Evolutionary conservation across 2,329 filamentous ascomycete species (phyloP).

Genomic region (Bipolaris sorokiniana): DNA sequence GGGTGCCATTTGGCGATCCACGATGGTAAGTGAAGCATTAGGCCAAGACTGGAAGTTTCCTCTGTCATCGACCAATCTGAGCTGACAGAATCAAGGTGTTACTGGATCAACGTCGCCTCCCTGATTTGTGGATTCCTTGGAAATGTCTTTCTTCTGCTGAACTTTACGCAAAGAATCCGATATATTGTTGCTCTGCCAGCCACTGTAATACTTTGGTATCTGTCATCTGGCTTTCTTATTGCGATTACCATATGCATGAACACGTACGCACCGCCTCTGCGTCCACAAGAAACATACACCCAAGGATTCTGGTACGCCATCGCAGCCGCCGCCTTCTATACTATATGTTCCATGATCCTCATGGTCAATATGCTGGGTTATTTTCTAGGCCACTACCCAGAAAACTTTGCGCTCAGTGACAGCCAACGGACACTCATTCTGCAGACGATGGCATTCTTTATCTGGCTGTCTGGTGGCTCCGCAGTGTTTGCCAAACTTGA

Average conservation of each 20-base stretch:
- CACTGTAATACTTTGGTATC: constrained; percentile 80
- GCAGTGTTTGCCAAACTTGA: constrained; percentile 76
- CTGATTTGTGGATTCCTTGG: constrained; percentile 76
- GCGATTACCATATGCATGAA: constrained; percentile 71
- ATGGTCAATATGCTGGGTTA: constrained; percentile 82
- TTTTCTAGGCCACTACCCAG: constrained; percentile 73
- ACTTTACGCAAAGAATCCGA: constrained; percentile 80
- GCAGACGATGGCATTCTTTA: constrained; percentile 84
- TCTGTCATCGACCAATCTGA: no score
- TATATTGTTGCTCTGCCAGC: constrained; percentile 83
- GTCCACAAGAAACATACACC: constrained; percentile 65
- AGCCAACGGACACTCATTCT: constrained; percentile 88
- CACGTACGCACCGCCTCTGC: constrained; percentile 60
- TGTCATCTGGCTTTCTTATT: constrained; percentile 68
- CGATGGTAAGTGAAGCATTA: constrained; percentile 61
- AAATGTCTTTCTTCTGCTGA: constrained; percentile 82
- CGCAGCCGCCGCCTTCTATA: constrained; percentile 79
- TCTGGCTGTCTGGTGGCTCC: constrained; percentile 80
- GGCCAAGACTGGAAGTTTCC: not conserved
- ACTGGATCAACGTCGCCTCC: constrained; percentile 77
- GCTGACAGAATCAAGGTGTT: constrained; percentile 60
- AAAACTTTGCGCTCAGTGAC: constrained; percentile 77
- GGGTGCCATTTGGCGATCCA: constrained; percentile 69
- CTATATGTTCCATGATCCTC: constrained; percentile 77
- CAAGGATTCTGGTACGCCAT: constrained; percentile 89